Evolutionary conservation across 2,329 filamentous ascomycete genomes (phyloP).

Genomic region (Diplodia corticola): DNA sequence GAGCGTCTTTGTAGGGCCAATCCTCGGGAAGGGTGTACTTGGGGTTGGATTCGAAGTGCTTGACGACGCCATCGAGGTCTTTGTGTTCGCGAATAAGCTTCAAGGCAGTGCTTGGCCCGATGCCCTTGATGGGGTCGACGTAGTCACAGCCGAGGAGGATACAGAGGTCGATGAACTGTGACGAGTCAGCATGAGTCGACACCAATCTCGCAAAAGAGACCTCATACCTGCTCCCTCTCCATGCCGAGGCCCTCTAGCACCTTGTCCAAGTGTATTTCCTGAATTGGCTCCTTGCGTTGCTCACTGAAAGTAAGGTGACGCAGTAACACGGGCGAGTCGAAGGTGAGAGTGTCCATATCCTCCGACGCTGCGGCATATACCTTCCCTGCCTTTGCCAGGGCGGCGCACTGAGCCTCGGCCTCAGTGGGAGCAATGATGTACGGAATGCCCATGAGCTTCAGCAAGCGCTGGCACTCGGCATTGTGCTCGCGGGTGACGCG

Average conservation of each 20-base stretch:
- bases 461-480: conserved; percentile 82
- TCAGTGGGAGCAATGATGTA: conserved; percentile 95
- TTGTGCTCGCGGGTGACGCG: conserved; percentile 97
- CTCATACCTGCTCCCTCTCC: conserved; percentile 75
- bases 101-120: conserved; percentile 87
- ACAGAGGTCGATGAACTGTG: conserved; percentile 92
- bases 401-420: conserved; percentile 94
- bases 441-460: conserved; percentile 94
- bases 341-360: conserved; percentile 98
- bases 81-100: conserved; percentile 94
- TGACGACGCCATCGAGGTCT: conserved; percentile 82
- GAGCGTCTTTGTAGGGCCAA: conserved; percentile 92
- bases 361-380: conserved; percentile 96
- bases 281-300: conserved; percentile 95
- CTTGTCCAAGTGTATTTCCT: conserved; percentile 86
- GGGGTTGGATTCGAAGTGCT: conserved; percentile 72
- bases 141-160: conserved; percentile 98
- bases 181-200: not conserved
- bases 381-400: conserved; percentile 84
- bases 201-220: not conserved
- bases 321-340: conserved; percentile 86
- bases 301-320: conserved; percentile 96
- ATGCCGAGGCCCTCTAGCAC: conserved; percentile 85
- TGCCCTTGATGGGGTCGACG: conserved; percentile 90
- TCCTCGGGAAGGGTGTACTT: conserved; percentile 90